A percentile compares a stretch with the other conserved stretches of the same genome.
Evolutionary conservation across 305 asterid genomes (phyloP).

Genomic region (Striga hermonthica): DNA sequence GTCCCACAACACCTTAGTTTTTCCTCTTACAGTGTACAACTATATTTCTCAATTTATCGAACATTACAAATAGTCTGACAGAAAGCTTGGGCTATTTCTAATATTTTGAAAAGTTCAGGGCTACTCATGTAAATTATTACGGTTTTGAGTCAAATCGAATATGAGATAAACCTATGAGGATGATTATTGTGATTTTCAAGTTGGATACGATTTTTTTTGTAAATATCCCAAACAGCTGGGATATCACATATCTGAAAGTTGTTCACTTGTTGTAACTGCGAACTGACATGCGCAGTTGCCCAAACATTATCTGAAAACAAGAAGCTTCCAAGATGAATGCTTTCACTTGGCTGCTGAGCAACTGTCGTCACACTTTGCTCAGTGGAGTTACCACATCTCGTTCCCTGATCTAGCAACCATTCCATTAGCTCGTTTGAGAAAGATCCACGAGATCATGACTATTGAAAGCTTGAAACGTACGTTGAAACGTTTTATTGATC

Average conservation of each 20-base stretch:
- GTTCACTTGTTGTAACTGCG: constrained; percentile 17
- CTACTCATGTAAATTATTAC: neutral
- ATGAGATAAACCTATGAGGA: neutral
- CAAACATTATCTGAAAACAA: constrained; percentile 63
- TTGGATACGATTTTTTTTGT: neutral
- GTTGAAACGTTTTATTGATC: constrained; percentile 77
- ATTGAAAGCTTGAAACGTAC: constrained; percentile 56
- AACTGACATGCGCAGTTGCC: constrained; percentile 63
- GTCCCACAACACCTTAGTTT: neutral
- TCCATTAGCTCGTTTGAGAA: constrained; percentile 68
- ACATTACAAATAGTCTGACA: neutral
- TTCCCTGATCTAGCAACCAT: constrained; percentile 85
- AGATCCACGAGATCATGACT: constrained; percentile 50
- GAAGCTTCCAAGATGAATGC: constrained; percentile 73
- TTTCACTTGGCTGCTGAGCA: constrained; percentile 58
- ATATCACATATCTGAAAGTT: constrained; percentile 27
- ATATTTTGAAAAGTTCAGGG: neutral
- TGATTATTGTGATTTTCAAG: neutral
- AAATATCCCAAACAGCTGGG: neutral
- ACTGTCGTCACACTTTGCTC: constrained; percentile 68
- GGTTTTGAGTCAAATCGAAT: neutral
- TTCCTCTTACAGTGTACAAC: neutral
- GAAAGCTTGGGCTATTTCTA: neutral
- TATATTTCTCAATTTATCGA: neutral
- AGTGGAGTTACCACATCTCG: constrained; percentile 87